phyloP scores from a whole-genome alignment of 805 yeast genomes.

The Lipomyces sp. region DNA sequence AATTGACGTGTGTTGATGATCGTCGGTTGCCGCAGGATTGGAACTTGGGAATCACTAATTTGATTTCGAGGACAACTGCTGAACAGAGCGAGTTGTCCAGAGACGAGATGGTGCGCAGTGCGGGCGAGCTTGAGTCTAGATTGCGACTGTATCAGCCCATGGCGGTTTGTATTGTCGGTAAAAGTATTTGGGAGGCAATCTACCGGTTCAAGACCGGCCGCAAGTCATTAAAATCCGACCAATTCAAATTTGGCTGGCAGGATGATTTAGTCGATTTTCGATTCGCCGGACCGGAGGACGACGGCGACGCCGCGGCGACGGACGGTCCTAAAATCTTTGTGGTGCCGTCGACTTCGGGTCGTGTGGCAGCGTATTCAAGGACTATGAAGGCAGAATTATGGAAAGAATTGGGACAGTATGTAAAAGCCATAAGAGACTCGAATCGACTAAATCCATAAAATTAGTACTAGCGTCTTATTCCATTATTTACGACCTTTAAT shows the following conservation, averaged over 20 bases:
- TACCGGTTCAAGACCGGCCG: conserved; percentile 47
- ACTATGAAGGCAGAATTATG: conserved; percentile 56
- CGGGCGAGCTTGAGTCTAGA: conserved; percentile 56
- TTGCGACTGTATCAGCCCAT: conserved; percentile 50
- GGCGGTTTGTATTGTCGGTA: conserved; percentile 66
- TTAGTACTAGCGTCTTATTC: too few relatives aligned
- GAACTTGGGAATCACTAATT: conserved; percentile 71
- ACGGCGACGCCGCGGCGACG: not conserved
- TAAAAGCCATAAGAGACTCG: conserved; percentile 19
- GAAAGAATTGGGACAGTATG: conserved; percentile 48
- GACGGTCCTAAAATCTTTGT: conserved; percentile 53
- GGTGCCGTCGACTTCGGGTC: conserved; percentile 74
- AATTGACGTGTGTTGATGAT: conserved; percentile 51
- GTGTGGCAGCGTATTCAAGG: conserved; percentile 59
- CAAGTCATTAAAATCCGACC: conserved; percentile 41
- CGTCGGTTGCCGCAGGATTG: conserved; percentile 49
- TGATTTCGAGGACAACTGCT: conserved; percentile 66
- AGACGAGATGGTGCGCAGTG: conserved; percentile 60
- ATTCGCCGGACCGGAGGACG: conserved; percentile 10
- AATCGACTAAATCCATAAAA: not conserved
- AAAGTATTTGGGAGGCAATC: conserved; percentile 73
- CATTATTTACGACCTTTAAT: too few relatives aligned
- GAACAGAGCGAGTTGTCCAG: conserved; percentile 59
- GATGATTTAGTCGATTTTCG: conserved; percentile 37
- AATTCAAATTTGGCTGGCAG: conserved; percentile 62